Evolutionary conservation across 2,329 filamentous ascomycete species (phyloP).

Genomic region (Cytospora paraplurivora): DNA sequence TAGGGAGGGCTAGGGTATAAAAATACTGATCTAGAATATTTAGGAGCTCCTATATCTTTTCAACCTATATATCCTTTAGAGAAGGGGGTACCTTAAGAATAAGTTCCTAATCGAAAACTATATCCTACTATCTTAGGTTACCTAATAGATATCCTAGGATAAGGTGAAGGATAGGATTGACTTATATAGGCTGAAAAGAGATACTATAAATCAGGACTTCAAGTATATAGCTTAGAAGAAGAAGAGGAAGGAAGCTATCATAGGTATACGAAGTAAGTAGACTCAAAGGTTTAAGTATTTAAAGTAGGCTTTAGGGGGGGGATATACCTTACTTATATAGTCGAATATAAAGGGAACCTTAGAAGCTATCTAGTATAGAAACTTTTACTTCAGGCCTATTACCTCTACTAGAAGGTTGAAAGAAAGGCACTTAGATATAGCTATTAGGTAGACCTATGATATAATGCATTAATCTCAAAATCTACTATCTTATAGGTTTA

Average conservation of each 20-base stretch:
- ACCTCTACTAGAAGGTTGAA: too few relatives aligned
- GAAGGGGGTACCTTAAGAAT: neutral
- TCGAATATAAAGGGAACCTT: too few relatives aligned
- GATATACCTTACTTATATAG: too few relatives aligned
- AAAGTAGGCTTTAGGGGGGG: neutral
- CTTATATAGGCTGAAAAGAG: neutral
- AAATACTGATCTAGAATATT: neutral
- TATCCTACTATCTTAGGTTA: neutral
- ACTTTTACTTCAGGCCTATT: too few relatives aligned
- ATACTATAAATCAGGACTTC: neutral
- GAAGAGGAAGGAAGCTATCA: neutral
- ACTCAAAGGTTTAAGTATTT: neutral
- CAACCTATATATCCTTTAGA: neutral
- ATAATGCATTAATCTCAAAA: too few relatives aligned
- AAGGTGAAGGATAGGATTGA: neutral
- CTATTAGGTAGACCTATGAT: too few relatives aligned
- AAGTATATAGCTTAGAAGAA: neutral
- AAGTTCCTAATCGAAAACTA: conserved; percentile 1
- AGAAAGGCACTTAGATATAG: too few relatives aligned
- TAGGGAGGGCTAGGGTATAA: neutral
- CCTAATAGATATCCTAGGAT: neutral
- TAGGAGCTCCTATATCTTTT: neutral
- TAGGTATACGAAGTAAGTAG: neutral
- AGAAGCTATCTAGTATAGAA: too few relatives aligned
- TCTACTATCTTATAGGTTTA: too few relatives aligned